A percentile compares a stretch with the other conserved stretches of the same genome.
Evolutionary conservation across 306 rosid genomes (phyloP).

Genomic region (Malus orientalis): DNA sequence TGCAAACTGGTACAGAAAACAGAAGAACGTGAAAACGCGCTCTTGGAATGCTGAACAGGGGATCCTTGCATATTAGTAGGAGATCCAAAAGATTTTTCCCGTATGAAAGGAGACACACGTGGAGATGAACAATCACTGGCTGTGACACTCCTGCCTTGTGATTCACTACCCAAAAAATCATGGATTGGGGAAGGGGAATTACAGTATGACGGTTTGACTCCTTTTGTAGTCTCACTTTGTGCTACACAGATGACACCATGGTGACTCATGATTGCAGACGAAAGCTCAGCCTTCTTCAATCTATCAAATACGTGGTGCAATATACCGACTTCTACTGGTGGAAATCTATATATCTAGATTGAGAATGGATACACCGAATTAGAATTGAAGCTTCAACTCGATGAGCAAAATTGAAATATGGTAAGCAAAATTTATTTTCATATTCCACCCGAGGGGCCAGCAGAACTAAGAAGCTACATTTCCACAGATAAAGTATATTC

Average conservation of each 20-base stretch:
- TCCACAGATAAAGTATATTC: neutral
- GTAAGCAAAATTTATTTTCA: neutral
- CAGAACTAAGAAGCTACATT: conserved; percentile 13
- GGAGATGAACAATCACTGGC: conserved; percentile 19
- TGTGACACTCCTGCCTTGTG: conserved; percentile 16
- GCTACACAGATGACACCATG: conserved; percentile 9
- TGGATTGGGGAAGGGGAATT: conserved; percentile 6
- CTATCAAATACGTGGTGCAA: neutral
- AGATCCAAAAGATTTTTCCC: conserved; percentile 8
- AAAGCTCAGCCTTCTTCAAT: conserved; percentile 11
- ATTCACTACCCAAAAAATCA: conserved; percentile 20
- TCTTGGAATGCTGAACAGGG: conserved; percentile 8
- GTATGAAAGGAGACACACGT: conserved; percentile 25
- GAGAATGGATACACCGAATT: neutral
- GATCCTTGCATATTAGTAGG: conserved; percentile 8
- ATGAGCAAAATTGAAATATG: neutral
- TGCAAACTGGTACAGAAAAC: conserved; percentile 39
- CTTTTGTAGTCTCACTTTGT: conserved; percentile 16
- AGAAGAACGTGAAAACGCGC: conserved; percentile 30
- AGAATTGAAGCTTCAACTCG: neutral
- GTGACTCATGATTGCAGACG: conserved; percentile 18
- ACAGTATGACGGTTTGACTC: conserved; percentile 13
- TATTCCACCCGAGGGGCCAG: neutral
- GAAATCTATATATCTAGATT: neutral
- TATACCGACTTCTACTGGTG: neutral